Base-by-base conservation (phyloP, 148 eudicot genomes). In the Nepenthes mirabilis region DNA sequence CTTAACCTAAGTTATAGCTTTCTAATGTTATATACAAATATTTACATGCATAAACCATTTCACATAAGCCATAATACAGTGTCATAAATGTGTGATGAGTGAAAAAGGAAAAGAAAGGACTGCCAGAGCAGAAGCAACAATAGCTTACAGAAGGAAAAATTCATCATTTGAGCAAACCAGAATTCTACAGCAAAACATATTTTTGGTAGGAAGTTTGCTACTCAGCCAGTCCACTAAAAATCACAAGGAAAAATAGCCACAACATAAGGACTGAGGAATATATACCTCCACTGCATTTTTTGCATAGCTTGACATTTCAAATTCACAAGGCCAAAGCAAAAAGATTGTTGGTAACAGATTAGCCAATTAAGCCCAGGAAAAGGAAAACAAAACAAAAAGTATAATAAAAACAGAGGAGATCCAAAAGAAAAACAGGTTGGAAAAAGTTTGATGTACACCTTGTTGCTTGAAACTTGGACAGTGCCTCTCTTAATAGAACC, bases 301-400 rank as follows among this genome's bases (percentile, higher is more conserved):
- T 37, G 72, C 90, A 64, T 95, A 79, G 56, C 33, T 76, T 36
- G 83, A 83, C 60, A 52, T 80, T 81, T 93, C 99, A 70, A 83
- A 93, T 67, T 93, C 95, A 93, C 91, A 82, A 93, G 89, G 37
- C 95, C 99, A 65, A 84, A 88, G 49, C 87, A 79, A 54, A 77
- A 76, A 33, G 75, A 82, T 72, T 93, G 82, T 60, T 70, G 72
- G 32, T 9, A 5, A 55, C 2, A 55, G 6, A 11, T 32, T 36
- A 55, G 14, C 36, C 5, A 1, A 55, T 2, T 7, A 23, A 9
- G 6, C 11, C 23, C n/a, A 32, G 32, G n/a, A 52, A n/a, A 13
- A 32, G 55, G 55, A 52, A 52, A 23, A 23, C 23, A 23, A 23
- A 23, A 23, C 23, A 23, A 23, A 23, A 23, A 2, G 37, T 4